Evolutionary conservation across 139 green algal genomes (phyloP), one percentile per base, ranked within the genome.

Genomic region (Nannochloris sp.): DNA sequence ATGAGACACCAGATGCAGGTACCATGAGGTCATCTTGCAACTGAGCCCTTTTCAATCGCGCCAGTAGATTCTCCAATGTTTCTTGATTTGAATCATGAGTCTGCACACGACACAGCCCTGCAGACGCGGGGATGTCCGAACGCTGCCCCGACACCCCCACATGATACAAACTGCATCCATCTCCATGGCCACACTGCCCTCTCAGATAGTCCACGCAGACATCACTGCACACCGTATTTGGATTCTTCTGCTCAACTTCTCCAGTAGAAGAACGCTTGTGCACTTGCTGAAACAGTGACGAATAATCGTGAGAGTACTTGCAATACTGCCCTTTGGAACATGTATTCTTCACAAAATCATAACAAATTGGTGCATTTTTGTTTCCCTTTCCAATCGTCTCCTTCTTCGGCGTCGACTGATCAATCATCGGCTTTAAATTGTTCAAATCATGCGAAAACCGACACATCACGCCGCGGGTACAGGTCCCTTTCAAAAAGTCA

Each of bases 391-490:
- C 46, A 19, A 53, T 53, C 25, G 12, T 15, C 23, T 24, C 24
- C 21, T n/a, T 44, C 24, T 11, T 48, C 27, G 19, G 27, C n/a
- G 27, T 24, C 7, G 19, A 27, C 21, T 16, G 14, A 43, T 43
- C 34, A 44, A 48, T 16, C 18, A 37, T 27, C 14, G 40, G 31
- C 11, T 63, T 48, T 46, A 94, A 83, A 70, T 79, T 85, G 8
- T 72, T 81, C 4, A 93, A 57, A 57, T 95, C 85, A 51, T 95
- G 88, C 63, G 71, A 86, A 79, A 95, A 95, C 55, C 84, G 81
- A 74, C 88, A 95, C 34, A 94, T 70, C 21, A 87, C 74, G 15
- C 88, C 88, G 0, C 88, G 73, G 18, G 83, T 71, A 76, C 88
- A 95, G 48, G 83, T 73, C 50, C 81, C 85, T 25, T 86, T 73